phyloP scores from a whole-genome alignment of 2,329 filamentous ascomycete species.

The Exophiala bonariae region DNA sequence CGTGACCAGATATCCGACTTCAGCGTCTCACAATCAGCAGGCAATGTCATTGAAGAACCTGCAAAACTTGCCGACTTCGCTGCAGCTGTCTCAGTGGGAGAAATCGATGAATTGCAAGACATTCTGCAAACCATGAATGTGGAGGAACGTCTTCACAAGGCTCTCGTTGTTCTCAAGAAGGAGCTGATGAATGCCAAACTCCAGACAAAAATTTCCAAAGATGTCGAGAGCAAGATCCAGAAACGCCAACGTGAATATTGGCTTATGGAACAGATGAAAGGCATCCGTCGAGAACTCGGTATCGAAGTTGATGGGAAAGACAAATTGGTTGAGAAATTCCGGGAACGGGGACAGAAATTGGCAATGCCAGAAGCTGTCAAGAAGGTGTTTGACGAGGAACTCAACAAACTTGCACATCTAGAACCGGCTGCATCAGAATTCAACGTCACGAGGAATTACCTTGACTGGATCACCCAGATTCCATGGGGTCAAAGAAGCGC shows the following conservation, averaged over 20 bases:
- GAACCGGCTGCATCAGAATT: constrained; percentile 97
- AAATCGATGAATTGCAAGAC: constrained; percentile 88
- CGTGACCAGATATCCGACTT: constrained; percentile 97
- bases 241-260: constrained; percentile 98
- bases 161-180: constrained; percentile 90
- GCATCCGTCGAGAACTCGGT: constrained; percentile 89
- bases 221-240: constrained; percentile 95
- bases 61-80: constrained; percentile 96
- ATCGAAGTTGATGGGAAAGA: constrained; percentile 98
- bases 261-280: constrained; percentile 99
- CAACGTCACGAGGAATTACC: constrained; percentile 96
- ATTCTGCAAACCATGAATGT: constrained; percentile 86
- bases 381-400: constrained; percentile 97
- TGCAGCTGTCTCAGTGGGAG: constrained; percentile 91
- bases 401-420: constrained; percentile 93
- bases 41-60: constrained; percentile 92
- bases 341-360: constrained; percentile 87
- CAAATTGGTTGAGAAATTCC: constrained; percentile 96
- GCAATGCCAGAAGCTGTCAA: constrained; percentile 96
- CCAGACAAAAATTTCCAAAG: constrained; percentile 95
- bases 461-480: constrained; percentile 98
- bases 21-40: constrained; percentile 89
- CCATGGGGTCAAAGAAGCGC: constrained; percentile 94
- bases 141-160: constrained; percentile 88
- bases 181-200: constrained; percentile 97